Evolutionary conservation across 2,329 filamentous ascomycete genomes (phyloP).

Genomic region (Esteya vermicola): DNA sequence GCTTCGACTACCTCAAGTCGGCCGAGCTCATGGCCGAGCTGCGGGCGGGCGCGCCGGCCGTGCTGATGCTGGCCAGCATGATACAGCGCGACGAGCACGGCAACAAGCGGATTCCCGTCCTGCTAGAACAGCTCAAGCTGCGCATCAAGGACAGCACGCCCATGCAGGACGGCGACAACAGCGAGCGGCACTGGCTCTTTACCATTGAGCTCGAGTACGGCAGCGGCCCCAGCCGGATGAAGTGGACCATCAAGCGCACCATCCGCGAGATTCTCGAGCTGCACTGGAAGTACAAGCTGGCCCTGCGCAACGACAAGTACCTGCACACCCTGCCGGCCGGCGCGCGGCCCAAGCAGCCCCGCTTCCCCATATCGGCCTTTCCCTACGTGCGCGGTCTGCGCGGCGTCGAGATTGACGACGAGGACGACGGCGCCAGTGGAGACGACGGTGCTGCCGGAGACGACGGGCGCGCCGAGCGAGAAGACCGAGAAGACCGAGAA

Average conservation of each 20-base stretch:
- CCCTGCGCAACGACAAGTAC: slow-evolving; percentile 71
- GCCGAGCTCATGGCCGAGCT: slow-evolving; percentile 93
- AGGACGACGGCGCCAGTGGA: slow-evolving; percentile 38
- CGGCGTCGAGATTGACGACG: slow-evolving; percentile 64
- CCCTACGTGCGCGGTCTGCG: slow-evolving; percentile 76
- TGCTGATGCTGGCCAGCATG: slow-evolving; percentile 91
- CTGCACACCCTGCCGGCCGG: slow-evolving; percentile 55
- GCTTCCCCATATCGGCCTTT: slow-evolving; percentile 79
- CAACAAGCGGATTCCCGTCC: slow-evolving; percentile 84
- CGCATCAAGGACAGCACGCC: slow-evolving; percentile 67
- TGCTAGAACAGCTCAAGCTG: slow-evolving; percentile 88
- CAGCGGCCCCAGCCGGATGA: slow-evolving; percentile 89
- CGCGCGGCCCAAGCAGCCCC: slow-evolving; percentile 64
- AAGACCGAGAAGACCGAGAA: slow-evolving; percentile 16
- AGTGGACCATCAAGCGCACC: slow-evolving; percentile 81
- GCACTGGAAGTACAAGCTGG: slow-evolving; percentile 84
- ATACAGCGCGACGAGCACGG: slow-evolving; percentile 94
- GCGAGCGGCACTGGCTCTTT: slow-evolving; percentile 68
- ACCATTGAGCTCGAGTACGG: slow-evolving; percentile 92
- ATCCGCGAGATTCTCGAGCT: slow-evolving; percentile 84
- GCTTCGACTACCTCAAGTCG: slow-evolving; percentile 87
- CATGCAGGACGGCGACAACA: slow-evolving; percentile 47
- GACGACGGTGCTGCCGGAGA: background rate
- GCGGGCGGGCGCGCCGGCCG: slow-evolving; percentile 81
- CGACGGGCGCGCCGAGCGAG: background rate